Evolutionary conservation across 192 early-diverging fungal genomes (phyloP).

Genomic region (Coemansia sp.): DNA sequence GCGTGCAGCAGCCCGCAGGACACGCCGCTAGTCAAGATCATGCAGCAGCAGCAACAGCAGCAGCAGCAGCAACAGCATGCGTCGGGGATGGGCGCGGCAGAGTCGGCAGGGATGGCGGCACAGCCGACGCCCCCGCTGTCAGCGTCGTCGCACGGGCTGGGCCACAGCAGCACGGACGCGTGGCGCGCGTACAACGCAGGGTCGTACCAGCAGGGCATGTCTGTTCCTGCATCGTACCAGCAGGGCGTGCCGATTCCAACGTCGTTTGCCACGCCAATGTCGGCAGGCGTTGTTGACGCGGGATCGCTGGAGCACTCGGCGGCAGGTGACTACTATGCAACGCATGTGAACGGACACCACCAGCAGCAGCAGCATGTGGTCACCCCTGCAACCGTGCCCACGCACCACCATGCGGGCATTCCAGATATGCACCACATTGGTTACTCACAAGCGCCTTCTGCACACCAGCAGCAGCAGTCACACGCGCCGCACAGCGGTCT

Average conservation of each 20-base stretch:
- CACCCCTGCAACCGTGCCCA: slow-evolving; percentile 8
- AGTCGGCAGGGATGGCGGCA: background rate
- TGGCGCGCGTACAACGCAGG: slow-evolving; percentile 28
- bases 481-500: background rate
- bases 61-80: slow-evolving; percentile 6
- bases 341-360: slow-evolving; percentile 1
- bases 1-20: slow-evolving; percentile 46
- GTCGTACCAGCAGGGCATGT: slow-evolving; percentile 6
- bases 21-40: slow-evolving; percentile 43
- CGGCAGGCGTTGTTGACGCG: slow-evolving; percentile 4
- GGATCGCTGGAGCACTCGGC: background rate
- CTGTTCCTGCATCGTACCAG: no score
- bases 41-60: slow-evolving; percentile 48
- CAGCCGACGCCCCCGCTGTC: slow-evolving; percentile 50
- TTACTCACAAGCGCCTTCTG: slow-evolving; percentile 15
- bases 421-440: slow-evolving; percentile 33
- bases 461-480: slow-evolving; percentile 15
- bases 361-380: slow-evolving; percentile 7
- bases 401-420: slow-evolving; percentile 19
- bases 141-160: slow-evolving; percentile 31
- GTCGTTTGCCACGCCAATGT: slow-evolving; percentile 34
- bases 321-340: slow-evolving; percentile 12
- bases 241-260: background rate
- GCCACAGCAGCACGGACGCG: slow-evolving; percentile 13
- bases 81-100: slow-evolving; percentile 4